Evolutionary conservation across 2,329 filamentous ascomycete species (phyloP), one percentile per base, ranked within the genome.

Genomic region (Penicillium decumbens): DNA sequence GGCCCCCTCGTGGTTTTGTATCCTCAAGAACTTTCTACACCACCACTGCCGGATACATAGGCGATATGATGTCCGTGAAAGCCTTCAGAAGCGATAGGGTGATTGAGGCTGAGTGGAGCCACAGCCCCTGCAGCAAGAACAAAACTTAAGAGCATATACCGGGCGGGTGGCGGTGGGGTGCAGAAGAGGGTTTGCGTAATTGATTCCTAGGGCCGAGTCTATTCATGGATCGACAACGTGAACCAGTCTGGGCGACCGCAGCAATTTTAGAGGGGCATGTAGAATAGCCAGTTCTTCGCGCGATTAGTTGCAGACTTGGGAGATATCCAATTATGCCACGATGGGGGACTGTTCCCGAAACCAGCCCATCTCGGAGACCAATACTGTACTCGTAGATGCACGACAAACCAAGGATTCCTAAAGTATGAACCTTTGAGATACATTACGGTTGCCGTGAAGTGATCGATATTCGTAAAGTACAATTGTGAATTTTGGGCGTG

Each of bases 201-300:
- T 50, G 50, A 35, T 41, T 47, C 30, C 40, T 54, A 51, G 51
- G 45, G 54, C 42, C 35, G 42, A 55, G 51, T 49, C 45, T 53
- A 55, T 38, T 47, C 50, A 39, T 47, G 9, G 55, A 57, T 57
- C 55, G 43, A 43, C 54, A 45, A 50, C 40, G 37, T 37, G n/a
- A 47, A 43, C 43, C 35, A 4, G 6, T 7, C 13, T 29, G 20
- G 28, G 10, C 29, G 18, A 15, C 25, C 35, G 33, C 33, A 41
- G 43, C 33, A 43, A 1, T 43, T 41, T n/a, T 1, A 30, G 35
- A 13, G 38, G 28, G 30, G 18, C 8, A 12, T 5, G 12, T 2
- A 23, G 29, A 38, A 41, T 6, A 24, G 9, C 18, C 18, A 8
- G 7, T 18, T 8, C 5, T 33, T 18, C 32, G 3, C 5, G 7